Percentiles rank a stretch among this genome's conserved stretches.
Evolutionary conservation across 169 alveolate species (phyloP).

Genomic region (Plasmodium vinckei): DNA sequence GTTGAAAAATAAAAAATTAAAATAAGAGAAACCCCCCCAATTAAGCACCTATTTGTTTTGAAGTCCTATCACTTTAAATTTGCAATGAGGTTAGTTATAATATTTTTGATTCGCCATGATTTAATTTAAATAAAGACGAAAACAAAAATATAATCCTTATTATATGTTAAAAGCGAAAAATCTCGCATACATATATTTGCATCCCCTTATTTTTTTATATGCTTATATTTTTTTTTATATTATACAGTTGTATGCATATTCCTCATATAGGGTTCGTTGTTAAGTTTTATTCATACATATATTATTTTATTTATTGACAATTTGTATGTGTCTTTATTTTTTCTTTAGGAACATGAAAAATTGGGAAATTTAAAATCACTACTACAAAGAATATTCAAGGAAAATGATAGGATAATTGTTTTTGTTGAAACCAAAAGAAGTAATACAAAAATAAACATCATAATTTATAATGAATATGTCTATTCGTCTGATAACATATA

Average conservation of each 20-base stretch:
- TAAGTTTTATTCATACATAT: constrained; percentile 7
- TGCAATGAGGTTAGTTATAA: constrained; percentile 78
- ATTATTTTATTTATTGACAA: background rate
- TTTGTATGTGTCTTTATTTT: background rate
- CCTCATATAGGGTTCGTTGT: background rate
- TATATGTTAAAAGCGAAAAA: background rate
- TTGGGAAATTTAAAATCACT: constrained; percentile 35
- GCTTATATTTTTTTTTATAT: background rate
- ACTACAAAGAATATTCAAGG: constrained; percentile 62
- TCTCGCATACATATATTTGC: background rate
- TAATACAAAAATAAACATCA: background rate
- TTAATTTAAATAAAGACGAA: constrained; percentile 15
- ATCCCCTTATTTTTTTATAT: background rate
- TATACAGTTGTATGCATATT: no score
- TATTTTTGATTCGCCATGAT: constrained; percentile 38
- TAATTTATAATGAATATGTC: background rate
- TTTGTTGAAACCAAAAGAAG: constrained; percentile 81
- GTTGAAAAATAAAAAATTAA: constrained; percentile 41
- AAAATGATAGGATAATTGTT: constrained; percentile 72
- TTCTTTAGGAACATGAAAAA: constrained; percentile 72
- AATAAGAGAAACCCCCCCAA: constrained; percentile 2
- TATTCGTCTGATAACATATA: background rate
- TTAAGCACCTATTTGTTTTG: constrained; percentile 25
- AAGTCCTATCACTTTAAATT: constrained; percentile 76
- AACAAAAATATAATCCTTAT: constrained; percentile 66